These are phyloP conservation scores for Phytophthora palmivora DNA, from an alignment of 352 stramenopile species.

Conservation along the genomic window DNA sequence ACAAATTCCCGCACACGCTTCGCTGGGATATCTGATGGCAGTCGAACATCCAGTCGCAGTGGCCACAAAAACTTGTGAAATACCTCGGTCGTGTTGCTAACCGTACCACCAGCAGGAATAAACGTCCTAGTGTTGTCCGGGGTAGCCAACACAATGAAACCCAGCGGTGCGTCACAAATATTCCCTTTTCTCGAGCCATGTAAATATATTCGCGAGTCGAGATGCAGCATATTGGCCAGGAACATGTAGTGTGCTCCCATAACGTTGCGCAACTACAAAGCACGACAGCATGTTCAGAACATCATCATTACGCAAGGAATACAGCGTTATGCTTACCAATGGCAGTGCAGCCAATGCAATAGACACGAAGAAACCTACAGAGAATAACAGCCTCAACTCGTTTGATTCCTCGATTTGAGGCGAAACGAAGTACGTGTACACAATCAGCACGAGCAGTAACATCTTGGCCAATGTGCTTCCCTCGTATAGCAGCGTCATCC, in stretches of 20 bases:
- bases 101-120: conserved; percentile 67
- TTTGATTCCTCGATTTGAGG: conserved; percentile 61
- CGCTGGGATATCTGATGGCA: conserved; percentile 44
- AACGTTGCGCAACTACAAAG: conserved; percentile 66
- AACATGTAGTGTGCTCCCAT: conserved; percentile 84
- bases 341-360: conserved; percentile 63
- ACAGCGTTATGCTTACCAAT: conserved; percentile 38
- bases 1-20: conserved; percentile 60
- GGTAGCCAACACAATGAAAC: conserved; percentile 74
- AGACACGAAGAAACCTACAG: conserved; percentile 74
- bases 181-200: conserved; percentile 50
- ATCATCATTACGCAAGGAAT: neutral
- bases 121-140: conserved; percentile 67
- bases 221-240: conserved; percentile 70
- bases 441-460: conserved; percentile 68
- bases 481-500: conserved; percentile 73
- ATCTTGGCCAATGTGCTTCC: conserved; percentile 74
- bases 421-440: conserved; percentile 80
- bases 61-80: conserved; percentile 63
- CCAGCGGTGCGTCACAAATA: conserved; percentile 66
- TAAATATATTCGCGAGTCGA: conserved; percentile 58
- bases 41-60: conserved; percentile 54
- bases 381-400: conserved; percentile 60
- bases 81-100: conserved; percentile 58
- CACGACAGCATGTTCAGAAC: neutral